Evolutionary conservation across 1,284 basidiomycete species (phyloP).

Genomic region (Takashimella tepidaria): DNA sequence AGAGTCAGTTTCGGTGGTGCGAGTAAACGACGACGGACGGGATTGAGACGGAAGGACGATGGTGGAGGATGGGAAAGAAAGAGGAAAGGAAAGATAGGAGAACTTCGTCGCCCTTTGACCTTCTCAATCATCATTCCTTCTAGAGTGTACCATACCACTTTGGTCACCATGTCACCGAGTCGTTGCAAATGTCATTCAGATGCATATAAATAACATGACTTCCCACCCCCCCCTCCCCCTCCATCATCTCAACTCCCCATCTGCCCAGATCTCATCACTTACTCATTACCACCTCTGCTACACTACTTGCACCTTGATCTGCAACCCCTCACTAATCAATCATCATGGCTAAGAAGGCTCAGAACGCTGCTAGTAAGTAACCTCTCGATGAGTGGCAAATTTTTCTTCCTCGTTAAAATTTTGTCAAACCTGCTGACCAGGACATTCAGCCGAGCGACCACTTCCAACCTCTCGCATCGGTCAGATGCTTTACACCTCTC

Average conservation of each 20-base stretch:
- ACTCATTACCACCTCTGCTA: neutral
- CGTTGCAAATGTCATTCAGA: too few relatives aligned
- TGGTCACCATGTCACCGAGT: too few relatives aligned
- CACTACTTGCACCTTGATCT: neutral
- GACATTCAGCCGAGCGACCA: neutral
- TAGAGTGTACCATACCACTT: too few relatives aligned
- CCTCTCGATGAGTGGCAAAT: too few relatives aligned
- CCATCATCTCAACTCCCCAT: neutral
- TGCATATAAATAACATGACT: neutral
- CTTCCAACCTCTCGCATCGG: slow-evolving; percentile 6
- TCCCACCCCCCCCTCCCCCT: neutral
- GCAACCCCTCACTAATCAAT: too few relatives aligned
- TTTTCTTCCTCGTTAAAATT: too few relatives aligned
- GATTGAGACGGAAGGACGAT: neutral
- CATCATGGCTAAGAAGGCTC: neutral
- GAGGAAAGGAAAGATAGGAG: too few relatives aligned
- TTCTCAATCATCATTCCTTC: too few relatives aligned
- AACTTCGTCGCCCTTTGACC: too few relatives aligned
- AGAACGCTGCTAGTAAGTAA: neutral
- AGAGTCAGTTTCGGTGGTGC: neutral
- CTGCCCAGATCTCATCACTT: neutral
- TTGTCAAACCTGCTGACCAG: slow-evolving; percentile 1
- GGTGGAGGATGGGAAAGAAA: too few relatives aligned
- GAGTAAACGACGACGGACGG: neutral
- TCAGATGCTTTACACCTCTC: slow-evolving; percentile 17